These are phyloP conservation scores for Reticulascus tulasneorum DNA, from an alignment of 2,329 filamentous ascomycete species.

Conservation along the genomic window DNA sequence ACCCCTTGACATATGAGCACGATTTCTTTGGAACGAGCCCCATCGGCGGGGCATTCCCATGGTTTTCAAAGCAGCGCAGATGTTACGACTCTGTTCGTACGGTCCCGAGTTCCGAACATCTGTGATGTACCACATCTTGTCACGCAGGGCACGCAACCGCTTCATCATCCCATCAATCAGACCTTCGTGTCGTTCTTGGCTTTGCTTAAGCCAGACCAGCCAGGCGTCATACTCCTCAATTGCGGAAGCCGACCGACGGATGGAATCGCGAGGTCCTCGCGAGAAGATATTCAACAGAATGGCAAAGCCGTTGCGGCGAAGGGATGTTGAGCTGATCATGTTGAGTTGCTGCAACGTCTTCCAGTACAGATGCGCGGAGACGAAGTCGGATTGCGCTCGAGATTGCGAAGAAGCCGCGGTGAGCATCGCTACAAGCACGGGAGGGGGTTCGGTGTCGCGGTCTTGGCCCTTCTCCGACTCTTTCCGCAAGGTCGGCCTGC, in stretches of 20 bases:
- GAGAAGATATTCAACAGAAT: constrained; percentile 71
- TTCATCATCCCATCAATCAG: constrained; percentile 72
- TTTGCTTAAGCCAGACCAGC: constrained; percentile 80
- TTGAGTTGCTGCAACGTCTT: constrained; percentile 73
- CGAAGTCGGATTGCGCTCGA: constrained; percentile 74
- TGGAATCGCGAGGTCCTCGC: constrained; percentile 64
- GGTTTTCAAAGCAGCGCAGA: constrained; percentile 82
- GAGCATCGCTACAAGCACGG: constrained; percentile 67
- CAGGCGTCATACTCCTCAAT: constrained; percentile 77
- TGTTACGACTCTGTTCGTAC: constrained; percentile 82
- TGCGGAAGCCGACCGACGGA: constrained; percentile 64
- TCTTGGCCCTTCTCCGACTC: constrained; percentile 12
- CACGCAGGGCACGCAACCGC: constrained; percentile 69
- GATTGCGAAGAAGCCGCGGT: constrained; percentile 73
- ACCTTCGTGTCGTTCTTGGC: constrained; percentile 71
- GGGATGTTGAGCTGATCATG: constrained; percentile 53
- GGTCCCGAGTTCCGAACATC: constrained; percentile 86
- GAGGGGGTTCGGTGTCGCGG: constrained; percentile 12
- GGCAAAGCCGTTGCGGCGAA: constrained; percentile 66
- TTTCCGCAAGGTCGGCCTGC: neutral
- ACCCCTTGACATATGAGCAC: constrained; percentile 42
- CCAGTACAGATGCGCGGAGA: constrained; percentile 81
- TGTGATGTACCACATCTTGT: constrained; percentile 99
- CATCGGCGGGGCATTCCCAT: constrained; percentile 70
- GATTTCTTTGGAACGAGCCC: constrained; percentile 46